Base-by-base conservation (phyloP, 2,329 filamentous ascomycete species). In the Trichoderma aggressivum region DNA sequence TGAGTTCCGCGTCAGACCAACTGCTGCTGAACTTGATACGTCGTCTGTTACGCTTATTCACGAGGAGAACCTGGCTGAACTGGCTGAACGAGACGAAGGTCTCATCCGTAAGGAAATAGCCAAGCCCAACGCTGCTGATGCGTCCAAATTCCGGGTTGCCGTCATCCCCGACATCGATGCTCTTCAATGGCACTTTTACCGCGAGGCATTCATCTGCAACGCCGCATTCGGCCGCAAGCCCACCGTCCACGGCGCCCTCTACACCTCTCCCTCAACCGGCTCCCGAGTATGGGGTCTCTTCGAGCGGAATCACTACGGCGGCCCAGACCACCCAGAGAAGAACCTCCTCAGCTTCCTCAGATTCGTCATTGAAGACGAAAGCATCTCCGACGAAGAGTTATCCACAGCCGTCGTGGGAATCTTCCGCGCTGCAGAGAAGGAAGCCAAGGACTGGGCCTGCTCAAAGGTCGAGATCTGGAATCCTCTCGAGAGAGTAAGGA, bases 401-500 rank as follows among this genome's bases (percentile, higher is more conserved):
- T 80, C 80, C 0, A 80, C 83, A 18, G 86, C 87, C 0, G 82
- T 97, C 72, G 84, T 85, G 47, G 87, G 87, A 3, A 85, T 97
- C 30, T 79, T 97, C 58, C 80, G 82, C 55, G 83, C 90, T 58
- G 94, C 94, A 5, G 89, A 91, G 76, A 81, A 81, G 10, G 89
- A 97, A 80, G 94, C 94, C 2, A 81, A 84, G 3, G 84, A 88
- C 70, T 97, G 93, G 91, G 83, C 87, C 58, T 89, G 93, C 82
- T 84, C 86, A 53, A 86, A 88, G 59, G 88, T 97, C 4, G 87
- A 94, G 78, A 84, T 95, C 65, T 98, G 95, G 95, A 97, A 96
- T 78, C 94, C 94, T 0, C 87, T 86, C 5, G 82, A 87, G 7
- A 76, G 85, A 73, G 78, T 90, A 30, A 79, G 79, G 77, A 73